Evolutionary conservation across 306 rosid species (phyloP).

Genomic region (Lathyrus tuberosus): DNA sequence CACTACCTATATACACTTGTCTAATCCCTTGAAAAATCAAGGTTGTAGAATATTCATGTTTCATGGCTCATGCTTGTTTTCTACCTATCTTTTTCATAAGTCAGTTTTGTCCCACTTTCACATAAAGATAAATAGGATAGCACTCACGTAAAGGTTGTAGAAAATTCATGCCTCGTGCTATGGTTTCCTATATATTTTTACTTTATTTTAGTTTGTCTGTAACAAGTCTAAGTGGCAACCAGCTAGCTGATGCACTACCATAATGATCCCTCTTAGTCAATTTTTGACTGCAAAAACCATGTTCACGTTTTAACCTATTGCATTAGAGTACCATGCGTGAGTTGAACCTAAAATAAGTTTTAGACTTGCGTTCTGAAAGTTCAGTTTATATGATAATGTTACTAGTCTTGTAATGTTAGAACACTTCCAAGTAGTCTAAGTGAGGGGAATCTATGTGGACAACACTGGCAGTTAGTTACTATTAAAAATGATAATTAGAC

Average conservation of each 20-base stretch:
- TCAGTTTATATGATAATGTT: neutral
- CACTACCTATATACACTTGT: constrained; percentile 37
- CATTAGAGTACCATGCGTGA: neutral
- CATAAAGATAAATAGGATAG: constrained; percentile 6
- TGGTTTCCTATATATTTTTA: neutral
- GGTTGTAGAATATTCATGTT: constrained; percentile 34
- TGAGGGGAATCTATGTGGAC: neutral
- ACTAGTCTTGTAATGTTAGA: constrained; percentile 7
- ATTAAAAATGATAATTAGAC: too few species aligned
- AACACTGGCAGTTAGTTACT: neutral
- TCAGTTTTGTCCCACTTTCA: constrained; percentile 41
- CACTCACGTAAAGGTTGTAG: constrained; percentile 32
- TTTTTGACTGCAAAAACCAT: constrained; percentile 35
- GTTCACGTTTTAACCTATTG: neutral
- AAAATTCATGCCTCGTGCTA: too few species aligned
- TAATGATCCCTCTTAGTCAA: constrained; percentile 28
- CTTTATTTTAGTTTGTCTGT: constrained; percentile 9
- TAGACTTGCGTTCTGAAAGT: neutral
- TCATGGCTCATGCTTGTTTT: constrained; percentile 17
- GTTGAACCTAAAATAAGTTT: constrained; percentile 2
- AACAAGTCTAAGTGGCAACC: constrained; percentile 41
- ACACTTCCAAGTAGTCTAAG: neutral
- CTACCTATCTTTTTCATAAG: constrained; percentile 22
- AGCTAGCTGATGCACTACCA: constrained; percentile 45
- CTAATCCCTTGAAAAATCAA: constrained; percentile 33